These are phyloP conservation scores for Pichia sp. DNA, from an alignment of 1,139 yeast genomes.

Conservation along the genomic window DNA sequence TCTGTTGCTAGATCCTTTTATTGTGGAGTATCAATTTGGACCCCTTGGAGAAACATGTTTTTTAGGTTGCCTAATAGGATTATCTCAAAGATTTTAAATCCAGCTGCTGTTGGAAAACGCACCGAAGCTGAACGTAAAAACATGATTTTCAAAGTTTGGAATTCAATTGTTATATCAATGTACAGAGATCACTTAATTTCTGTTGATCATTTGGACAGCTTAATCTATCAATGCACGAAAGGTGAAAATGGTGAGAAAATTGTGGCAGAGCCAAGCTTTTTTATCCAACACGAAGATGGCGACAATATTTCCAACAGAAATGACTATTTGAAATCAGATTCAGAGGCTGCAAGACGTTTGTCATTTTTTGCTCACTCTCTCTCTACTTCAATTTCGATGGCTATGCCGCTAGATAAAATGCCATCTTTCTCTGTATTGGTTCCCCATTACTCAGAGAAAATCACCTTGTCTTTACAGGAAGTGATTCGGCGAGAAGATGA, in stretches of 20 bases:
- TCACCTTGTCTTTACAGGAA: conserved; percentile 88
- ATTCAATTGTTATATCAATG: conserved; percentile 51
- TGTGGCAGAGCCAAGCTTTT: conserved; percentile 96
- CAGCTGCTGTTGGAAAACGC: conserved; percentile 32
- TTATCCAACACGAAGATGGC: conserved; percentile 90
- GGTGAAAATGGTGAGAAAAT: conserved; percentile 89
- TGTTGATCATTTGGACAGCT: conserved; percentile 95
- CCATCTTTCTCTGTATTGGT: conserved; percentile 97
- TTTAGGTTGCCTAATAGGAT: conserved; percentile 49
- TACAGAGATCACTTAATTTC: conserved; percentile 72
- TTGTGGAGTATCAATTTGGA: conserved; percentile 52
- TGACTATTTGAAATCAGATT: conserved; percentile 34
- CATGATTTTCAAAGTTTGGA: conserved; percentile 49
- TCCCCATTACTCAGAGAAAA: conserved; percentile 98
- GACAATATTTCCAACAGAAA: conserved; percentile 19
- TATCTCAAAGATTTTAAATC: conserved; percentile 40
- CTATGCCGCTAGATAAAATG: conserved; percentile 98
- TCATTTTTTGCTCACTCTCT: conserved; percentile 98
- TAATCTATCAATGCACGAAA: conserved; percentile 94
- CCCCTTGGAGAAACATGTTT: conserved; percentile 55
- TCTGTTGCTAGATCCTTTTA: conserved; percentile 45
- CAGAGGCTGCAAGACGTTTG: conserved; percentile 99
- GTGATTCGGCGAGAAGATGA: conserved; percentile 98
- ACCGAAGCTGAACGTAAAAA: conserved; percentile 32
- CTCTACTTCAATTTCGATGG: conserved; percentile 98